Base-by-base conservation (phyloP, 2,329 filamentous ascomycete species). In the Setomelanomma holmii region DNA sequence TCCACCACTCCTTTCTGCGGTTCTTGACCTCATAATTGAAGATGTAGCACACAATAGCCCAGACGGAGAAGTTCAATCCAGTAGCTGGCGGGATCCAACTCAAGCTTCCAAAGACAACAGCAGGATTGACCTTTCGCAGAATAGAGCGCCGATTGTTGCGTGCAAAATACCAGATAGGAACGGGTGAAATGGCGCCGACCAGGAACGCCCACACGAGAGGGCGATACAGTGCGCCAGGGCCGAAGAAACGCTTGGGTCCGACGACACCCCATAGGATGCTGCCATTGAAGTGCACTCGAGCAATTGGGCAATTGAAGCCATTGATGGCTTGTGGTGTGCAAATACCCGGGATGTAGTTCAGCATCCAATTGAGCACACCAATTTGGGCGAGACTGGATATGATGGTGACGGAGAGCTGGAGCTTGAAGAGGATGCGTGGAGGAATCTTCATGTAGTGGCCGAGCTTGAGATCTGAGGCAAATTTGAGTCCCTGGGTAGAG, bases 231-330 rank as follows among this genome's bases (percentile, higher is more conserved):
- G 89, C 89, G 24, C 82, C 82, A 1, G 83, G 82, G 0, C 91
- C 91, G 64, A 96, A 96, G 79, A 96, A 95, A 63, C 93, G 87
- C 48, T 81, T 76, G 0, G 91, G 91, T 0, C 91, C 91, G 11
- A 96, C 89, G 5, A 96, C 89, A 40, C 91, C 91, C 91, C 91
- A 96, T 3, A 96, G 84, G 49, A 96, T 93, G 49, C 87, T 91
- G 45, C 91, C 91, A 74, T 95, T 95, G 80, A 96, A 96, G 74
- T 96, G 91, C 1, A 96, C 91, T 12, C 90, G 84, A 1, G 91
- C 91, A 49, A 95, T 89, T 14, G 91, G 91, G 62, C 91, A 96
- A 14, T 89, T 93, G 76, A 96, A 96, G 10, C 90, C 90, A 65
- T 92, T 93, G 70, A 93, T 84, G n/a, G 91, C 91, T 41, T 88